Evolutionary conservation across 306 rosid species (phyloP).

Genomic region (Inga leiocalycina): DNA sequence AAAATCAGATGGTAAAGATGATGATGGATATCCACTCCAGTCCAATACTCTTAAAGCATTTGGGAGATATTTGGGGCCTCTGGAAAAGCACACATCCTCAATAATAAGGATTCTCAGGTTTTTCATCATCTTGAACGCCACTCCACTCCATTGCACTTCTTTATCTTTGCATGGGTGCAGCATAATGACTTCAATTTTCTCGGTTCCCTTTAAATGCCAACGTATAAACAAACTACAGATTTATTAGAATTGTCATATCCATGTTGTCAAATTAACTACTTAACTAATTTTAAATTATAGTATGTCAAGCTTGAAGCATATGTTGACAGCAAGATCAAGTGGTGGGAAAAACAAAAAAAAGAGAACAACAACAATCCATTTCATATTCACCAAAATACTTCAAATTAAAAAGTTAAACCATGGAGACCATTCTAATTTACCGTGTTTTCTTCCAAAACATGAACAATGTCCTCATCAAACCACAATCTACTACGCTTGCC

Average conservation of each 20-base stretch:
- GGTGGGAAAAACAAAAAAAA: background rate
- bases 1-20: background rate
- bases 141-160: background rate
- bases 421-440: background rate
- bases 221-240: too few species aligned
- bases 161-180: background rate
- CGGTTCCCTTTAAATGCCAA: background rate
- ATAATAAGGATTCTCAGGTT: background rate
- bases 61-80: too few species aligned
- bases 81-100: too few species aligned
- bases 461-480: slow-evolving; percentile 19
- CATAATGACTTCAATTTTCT: background rate
- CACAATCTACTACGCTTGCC: slow-evolving; percentile 31
- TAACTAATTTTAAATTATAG: background rate
- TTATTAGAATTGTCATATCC: background rate
- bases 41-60: too few species aligned
- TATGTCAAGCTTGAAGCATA: background rate
- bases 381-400: background rate
- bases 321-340: background rate
- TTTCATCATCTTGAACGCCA: background rate
- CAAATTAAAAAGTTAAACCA: background rate
- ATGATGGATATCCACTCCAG: too few species aligned
- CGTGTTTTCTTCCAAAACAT: slow-evolving; percentile 16
- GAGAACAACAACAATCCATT: background rate
- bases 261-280: too few species aligned